These are phyloP conservation scores for Candida vaughaniae DNA, from an alignment of 805 yeast genomes.

Conservation along the genomic window DNA sequence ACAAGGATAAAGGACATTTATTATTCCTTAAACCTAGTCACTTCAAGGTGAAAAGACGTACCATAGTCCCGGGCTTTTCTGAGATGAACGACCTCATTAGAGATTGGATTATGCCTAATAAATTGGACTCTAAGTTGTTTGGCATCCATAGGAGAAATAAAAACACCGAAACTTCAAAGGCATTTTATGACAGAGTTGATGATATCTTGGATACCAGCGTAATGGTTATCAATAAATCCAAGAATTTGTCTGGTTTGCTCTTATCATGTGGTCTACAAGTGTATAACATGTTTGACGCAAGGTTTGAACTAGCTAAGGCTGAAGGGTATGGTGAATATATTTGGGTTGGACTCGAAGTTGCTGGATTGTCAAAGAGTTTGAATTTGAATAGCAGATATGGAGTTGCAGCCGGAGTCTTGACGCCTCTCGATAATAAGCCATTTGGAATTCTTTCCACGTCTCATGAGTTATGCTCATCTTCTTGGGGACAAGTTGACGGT, in stretches of 20 bases:
- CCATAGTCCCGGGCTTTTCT: conserved; percentile 26
- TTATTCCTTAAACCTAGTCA: conserved; percentile 30
- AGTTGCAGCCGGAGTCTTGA: conserved; percentile 28
- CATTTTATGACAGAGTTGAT: conserved; percentile 22
- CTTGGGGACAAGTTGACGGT: conserved; percentile 35
- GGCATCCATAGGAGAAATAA: conserved; percentile 14
- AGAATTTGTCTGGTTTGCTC: conserved; percentile 26
- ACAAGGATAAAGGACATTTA: conserved; percentile 21
- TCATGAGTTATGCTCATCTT: conserved; percentile 34
- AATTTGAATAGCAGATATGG: conserved; percentile 26
- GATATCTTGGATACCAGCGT: conserved; percentile 27
- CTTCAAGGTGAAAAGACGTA: conserved; percentile 16
- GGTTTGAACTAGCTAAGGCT: conserved; percentile 16
- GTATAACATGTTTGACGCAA: conserved; percentile 18
- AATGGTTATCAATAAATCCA: conserved; percentile 27
- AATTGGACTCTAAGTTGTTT: conserved; percentile 20
- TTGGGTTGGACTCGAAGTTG: conserved; percentile 35
- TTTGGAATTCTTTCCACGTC: conserved; percentile 18
- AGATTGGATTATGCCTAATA: conserved; percentile 19
- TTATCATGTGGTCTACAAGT: conserved; percentile 24
- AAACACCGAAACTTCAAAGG: conserved; percentile 13
- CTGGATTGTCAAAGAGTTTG: conserved; percentile 21
- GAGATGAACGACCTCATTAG: conserved; percentile 27
- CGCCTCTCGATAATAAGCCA: conserved; percentile 26
- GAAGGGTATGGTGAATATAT: conserved; percentile 23